phyloP scores from a whole-genome alignment of 108 stramenopile genomes.

The Nitzschia sp. region DNA sequence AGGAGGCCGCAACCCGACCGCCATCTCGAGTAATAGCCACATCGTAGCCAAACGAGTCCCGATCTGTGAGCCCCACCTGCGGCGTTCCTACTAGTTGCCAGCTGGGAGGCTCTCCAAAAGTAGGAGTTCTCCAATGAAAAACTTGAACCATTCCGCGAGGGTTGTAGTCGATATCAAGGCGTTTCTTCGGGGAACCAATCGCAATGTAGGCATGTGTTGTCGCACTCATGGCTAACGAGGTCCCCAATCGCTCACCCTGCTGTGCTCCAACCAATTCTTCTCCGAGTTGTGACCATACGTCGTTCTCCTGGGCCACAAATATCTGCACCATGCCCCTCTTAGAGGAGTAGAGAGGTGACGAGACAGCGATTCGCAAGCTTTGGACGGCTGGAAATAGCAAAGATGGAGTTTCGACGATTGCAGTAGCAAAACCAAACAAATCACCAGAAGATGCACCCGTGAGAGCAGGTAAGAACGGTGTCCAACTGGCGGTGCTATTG shows the following conservation, averaged over 20 bases:
- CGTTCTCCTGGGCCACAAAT: slow-evolving; percentile 3
- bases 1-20: slow-evolving; percentile 16
- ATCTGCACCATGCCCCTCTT: slow-evolving; percentile 25
- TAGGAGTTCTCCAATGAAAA: slow-evolving; percentile 27
- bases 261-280: slow-evolving; percentile 20
- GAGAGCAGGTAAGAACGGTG: background rate
- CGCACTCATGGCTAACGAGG: slow-evolving; percentile 23
- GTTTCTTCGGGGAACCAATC: slow-evolving; percentile 17
- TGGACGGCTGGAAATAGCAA: background rate
- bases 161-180: background rate
- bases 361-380: slow-evolving; percentile 9
- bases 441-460: slow-evolving; percentile 16
- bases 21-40: slow-evolving; percentile 18
- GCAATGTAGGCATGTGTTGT: slow-evolving; percentile 19
- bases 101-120: slow-evolving; percentile 5
- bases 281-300: slow-evolving; percentile 22
- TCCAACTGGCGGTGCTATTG: background rate
- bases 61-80: slow-evolving; percentile 2
- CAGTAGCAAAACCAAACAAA: slow-evolving; percentile 14
- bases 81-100: slow-evolving; percentile 25
- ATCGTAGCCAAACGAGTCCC: slow-evolving; percentile 11
- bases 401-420: slow-evolving; percentile 9
- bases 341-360: background rate
- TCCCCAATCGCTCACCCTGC: slow-evolving; percentile 23
- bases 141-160: slow-evolving; percentile 25